A percentile compares a stretch with the other conserved stretches of the same genome.
phyloP scores from a whole-genome alignment of 1,139 yeast genomes.

The Yamadazyma songkhlaensis region DNA sequence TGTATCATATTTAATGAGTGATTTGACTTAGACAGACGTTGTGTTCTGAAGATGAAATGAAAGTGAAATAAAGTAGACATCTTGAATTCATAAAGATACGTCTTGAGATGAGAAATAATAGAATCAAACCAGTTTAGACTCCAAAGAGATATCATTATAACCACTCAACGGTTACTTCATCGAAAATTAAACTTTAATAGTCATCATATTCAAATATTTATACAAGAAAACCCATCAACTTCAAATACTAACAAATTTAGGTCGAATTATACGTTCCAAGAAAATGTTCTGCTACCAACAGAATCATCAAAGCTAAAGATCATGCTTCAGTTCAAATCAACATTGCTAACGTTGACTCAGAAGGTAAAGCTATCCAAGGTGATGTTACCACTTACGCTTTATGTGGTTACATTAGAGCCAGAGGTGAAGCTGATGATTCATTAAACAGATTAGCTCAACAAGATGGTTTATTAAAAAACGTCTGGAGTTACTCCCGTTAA shows the following conservation, averaged over 20 bases:
- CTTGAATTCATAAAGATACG: too few relatives aligned
- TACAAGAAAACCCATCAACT: too few relatives aligned
- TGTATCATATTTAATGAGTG: too few relatives aligned
- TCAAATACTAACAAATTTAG: constrained; percentile 44
- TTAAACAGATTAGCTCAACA: constrained; percentile 99
- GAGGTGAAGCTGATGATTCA: constrained; percentile 96
- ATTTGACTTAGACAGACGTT: too few relatives aligned
- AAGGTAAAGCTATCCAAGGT: constrained; percentile 94
- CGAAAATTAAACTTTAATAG: too few relatives aligned
- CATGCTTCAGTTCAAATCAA: constrained; percentile 92
- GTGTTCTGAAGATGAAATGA: too few relatives aligned
- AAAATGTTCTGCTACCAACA: constrained; percentile 99
- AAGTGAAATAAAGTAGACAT: too few relatives aligned
- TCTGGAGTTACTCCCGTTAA: constrained; percentile 99
- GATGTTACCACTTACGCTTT: constrained; percentile 93
- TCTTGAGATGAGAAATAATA: too few relatives aligned
- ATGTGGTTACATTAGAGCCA: constrained; percentile 83
- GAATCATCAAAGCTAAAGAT: constrained; percentile 99
- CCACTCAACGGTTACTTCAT: too few relatives aligned
- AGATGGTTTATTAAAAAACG: constrained; percentile 98
- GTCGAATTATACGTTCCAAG: constrained; percentile 99
- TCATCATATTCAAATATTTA: too few relatives aligned
- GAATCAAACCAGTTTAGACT: too few relatives aligned
- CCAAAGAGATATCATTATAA: too few relatives aligned
- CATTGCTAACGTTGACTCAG: constrained; percentile 70